Conservation (phyloP, 1,284 basidiomycete genomes). For the Apiotrichum brassicae region DNA sequence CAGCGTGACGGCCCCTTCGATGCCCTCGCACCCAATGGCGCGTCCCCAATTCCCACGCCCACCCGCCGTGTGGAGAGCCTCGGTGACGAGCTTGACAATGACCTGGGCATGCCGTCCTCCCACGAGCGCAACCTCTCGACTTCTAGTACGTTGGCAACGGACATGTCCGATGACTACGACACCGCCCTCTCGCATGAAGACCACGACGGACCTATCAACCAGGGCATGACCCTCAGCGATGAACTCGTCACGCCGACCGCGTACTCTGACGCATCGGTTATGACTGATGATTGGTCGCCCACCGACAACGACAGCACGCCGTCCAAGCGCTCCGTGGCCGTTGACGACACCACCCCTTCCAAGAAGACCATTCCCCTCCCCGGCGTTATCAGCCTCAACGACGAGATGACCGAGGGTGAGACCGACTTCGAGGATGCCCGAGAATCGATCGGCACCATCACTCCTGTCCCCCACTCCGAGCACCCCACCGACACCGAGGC, state of each 20-base stretch:
- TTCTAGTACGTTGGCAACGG: neutral
- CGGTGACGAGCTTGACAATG: slow-evolving; percentile 16
- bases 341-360: slow-evolving; percentile 30
- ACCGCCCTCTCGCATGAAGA: slow-evolving; percentile 5
- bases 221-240: slow-evolving; percentile 28
- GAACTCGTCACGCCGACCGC: slow-evolving; percentile 30
- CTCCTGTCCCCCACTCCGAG: slow-evolving; percentile 60
- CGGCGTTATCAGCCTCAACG: slow-evolving; percentile 17
- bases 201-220: slow-evolving; percentile 2
- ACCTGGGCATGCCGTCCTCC: neutral
- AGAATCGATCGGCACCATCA: slow-evolving; percentile 61
- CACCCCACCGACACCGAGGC: slow-evolving; percentile 49
- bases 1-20: slow-evolving; percentile 19
- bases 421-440: slow-evolving; percentile 72
- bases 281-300: slow-evolving; percentile 34
- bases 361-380: slow-evolving; percentile 28
- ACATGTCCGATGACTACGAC: neutral
- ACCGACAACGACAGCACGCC: slow-evolving; percentile 25
- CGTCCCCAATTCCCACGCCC: neutral
- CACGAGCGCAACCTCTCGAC: slow-evolving; percentile 5
- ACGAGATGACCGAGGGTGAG: slow-evolving; percentile 53
- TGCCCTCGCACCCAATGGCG: slow-evolving; percentile 3
- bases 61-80: slow-evolving; percentile 8
- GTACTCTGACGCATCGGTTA: slow-evolving; percentile 29
- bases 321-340: too few species aligned